Evolutionary conservation across 345 rosid genomes (phyloP), one percentile per base, ranked within the genome.

Genomic region (Syzygium aqueum): DNA sequence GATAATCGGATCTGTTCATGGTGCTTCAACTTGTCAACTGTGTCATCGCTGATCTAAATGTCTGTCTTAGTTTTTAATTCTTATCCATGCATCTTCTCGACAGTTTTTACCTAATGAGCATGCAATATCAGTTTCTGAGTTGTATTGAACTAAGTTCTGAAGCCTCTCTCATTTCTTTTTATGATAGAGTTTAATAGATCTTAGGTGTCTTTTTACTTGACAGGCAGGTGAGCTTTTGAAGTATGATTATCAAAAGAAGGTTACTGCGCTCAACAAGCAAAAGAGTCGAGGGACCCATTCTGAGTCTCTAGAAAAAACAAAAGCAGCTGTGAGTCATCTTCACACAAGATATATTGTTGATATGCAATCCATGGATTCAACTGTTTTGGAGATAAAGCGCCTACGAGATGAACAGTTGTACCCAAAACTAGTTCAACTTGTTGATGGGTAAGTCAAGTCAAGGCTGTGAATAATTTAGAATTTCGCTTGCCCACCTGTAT

Each of bases 321-420:
- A 96, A 92, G 99, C 99, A 51, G 92, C 95, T 2, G 99, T 97
- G 78, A 95, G 99, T 87, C 98, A 95, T 86, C 93, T 96, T 89
- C 99, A 96, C 89, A 97, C 99, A 19, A 93, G 98, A 94, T 96
- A 97, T 92, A 96, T 97, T 63, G 99, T 97, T 27, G 99, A 97
- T 91, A 96, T 97, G 99, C 99, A 97, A 91, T 97, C 99, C 86
- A 93, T 97, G 98, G 99, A 97, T 90, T 95, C 99, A 77, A 97
- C 99, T 53, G 99, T 96, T 86, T 88, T 91, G 51, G 99, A 97
- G 93, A 96, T 97, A 93, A 96, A 95, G 86, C 96, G 97, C 22
- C 92, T 97, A 67, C 96, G 99, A 28, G 99, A 97, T 84, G 95
- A 96, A 86, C 99, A 92, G 86, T 90, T 97, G 84, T 95, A 95